Evolutionary conservation across 129 eudicot genomes (phyloP).

Genomic region (Flaveria trinervia): DNA sequence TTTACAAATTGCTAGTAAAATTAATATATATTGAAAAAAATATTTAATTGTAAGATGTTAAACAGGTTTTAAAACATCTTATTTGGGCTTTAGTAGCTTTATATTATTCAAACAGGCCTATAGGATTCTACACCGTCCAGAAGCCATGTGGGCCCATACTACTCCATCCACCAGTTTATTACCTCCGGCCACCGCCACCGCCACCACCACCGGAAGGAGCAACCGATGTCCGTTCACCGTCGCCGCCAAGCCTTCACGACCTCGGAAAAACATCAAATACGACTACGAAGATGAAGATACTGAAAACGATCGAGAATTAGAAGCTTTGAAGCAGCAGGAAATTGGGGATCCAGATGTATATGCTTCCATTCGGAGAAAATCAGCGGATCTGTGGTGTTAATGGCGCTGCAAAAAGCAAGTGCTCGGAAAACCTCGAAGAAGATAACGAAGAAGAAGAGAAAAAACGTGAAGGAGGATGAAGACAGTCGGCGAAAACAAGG

Average conservation of each 20-base stretch:
- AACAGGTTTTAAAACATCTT: no score
- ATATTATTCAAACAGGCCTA: not conserved
- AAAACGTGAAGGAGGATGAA: not conserved
- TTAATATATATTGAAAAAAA: no score
- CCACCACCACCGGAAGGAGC: conserved; percentile 8
- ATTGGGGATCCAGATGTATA: conserved; percentile 18
- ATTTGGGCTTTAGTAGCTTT: not conserved
- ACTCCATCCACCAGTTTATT: conserved; percentile 18
- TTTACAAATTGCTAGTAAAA: no score
- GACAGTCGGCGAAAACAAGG: not conserved
- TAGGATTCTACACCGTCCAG: not conserved
- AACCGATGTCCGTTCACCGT: conserved; percentile 18
- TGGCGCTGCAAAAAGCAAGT: conserved; percentile 49
- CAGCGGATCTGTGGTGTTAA: conserved; percentile 52
- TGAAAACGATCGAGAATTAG: conserved; percentile 15
- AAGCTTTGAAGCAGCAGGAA: conserved; percentile 15
- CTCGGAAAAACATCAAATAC: conserved; percentile 24
- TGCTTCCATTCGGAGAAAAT: conserved; percentile 19
- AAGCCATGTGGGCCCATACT: conserved; percentile 40
- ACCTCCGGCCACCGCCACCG: conserved; percentile 19
- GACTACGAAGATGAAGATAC: conserved; percentile 22
- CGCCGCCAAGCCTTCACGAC: conserved; percentile 23
- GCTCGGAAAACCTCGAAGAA: conserved; percentile 38
- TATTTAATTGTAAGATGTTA: no score
- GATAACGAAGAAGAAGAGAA: conserved; percentile 14